A percentile compares a stretch with the other conserved stretches of the same genome.
Evolutionary conservation across 345 rosid genomes (phyloP).

Genomic region (Eucalyptus sp.): DNA sequence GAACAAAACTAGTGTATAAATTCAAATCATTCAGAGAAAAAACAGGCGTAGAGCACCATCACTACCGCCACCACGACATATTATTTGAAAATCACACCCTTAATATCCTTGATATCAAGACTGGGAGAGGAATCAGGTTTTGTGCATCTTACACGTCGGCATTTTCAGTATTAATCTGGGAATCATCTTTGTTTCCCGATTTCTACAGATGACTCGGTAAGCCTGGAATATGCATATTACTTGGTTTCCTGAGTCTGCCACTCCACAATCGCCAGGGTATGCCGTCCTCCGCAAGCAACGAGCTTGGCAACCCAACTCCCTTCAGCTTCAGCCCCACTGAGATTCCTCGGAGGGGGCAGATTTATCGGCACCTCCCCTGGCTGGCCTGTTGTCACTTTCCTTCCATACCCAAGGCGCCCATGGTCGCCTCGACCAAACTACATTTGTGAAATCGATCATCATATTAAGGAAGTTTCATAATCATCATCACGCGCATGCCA

Average conservation of each 20-base stretch:
- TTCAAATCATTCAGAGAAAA: neutral
- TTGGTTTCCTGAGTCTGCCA: conserved; percentile 27
- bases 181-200: neutral
- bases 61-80: neutral
- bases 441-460: neutral
- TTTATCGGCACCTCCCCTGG: conserved; percentile 79
- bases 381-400: conserved; percentile 82
- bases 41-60: neutral
- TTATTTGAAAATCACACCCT: neutral
- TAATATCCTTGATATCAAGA: neutral
- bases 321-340: conserved; percentile 14
- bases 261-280: conserved; percentile 74
- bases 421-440: conserved; percentile 99
- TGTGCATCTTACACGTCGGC: neutral
- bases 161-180: neutral
- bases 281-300: conserved; percentile 93
- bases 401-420: conserved; percentile 90
- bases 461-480: neutral
- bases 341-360: conserved; percentile 38
- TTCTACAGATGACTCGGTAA: neutral
- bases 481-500: neutral
- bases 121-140: neutral
- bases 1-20: neutral
- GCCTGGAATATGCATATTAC: neutral
- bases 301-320: conserved; percentile 67